Conservation (phyloP, 1,139 yeast genomes). For the Hyphopichia fennica region DNA sequence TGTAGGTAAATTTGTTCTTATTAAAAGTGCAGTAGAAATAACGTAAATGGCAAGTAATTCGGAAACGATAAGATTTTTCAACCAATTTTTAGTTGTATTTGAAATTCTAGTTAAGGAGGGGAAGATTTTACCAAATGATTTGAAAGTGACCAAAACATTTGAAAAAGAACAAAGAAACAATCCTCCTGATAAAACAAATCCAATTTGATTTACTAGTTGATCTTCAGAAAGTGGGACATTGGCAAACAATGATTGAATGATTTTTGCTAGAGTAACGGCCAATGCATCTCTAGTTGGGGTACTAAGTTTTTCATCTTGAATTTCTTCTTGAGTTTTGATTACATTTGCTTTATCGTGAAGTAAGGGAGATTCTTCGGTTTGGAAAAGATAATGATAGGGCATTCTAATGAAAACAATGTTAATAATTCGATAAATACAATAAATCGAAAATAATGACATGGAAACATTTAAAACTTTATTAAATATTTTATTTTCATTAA, state of each 20-base stretch:
- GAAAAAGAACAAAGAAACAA: slow-evolving; percentile 68
- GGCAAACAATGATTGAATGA: slow-evolving; percentile 30
- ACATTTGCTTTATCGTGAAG: slow-evolving; percentile 5
- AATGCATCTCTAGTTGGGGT: slow-evolving; percentile 50
- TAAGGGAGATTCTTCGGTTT: slow-evolving; percentile 2
- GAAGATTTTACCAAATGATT: slow-evolving; percentile 34
- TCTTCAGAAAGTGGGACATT: slow-evolving; percentile 41
- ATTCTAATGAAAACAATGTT: slow-evolving; percentile 45
- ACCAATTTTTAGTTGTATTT: slow-evolving; percentile 30
- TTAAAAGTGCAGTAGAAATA: slow-evolving; percentile 73
- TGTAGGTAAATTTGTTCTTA: slow-evolving; percentile 72
- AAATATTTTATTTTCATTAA: slow-evolving; percentile 4
- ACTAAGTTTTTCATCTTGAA: slow-evolving; percentile 16
- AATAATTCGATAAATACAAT: slow-evolving; percentile 64
- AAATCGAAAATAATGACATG: slow-evolving; percentile 47
- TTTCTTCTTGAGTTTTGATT: slow-evolving; percentile 3
- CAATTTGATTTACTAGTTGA: slow-evolving; percentile 61
- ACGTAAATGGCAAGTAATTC: slow-evolving; percentile 78
- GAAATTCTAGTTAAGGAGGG: slow-evolving; percentile 28
- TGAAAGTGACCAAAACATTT: slow-evolving; percentile 57
- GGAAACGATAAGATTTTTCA: slow-evolving; percentile 54
- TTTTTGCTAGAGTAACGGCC: slow-evolving; percentile 63
- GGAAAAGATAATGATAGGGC: slow-evolving; percentile 24
- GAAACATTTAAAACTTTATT: slow-evolving; percentile 9
- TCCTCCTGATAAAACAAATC: slow-evolving; percentile 63